Conservation (phyloP, 768 basidiomycete species). For the Pluteus cervinus region DNA sequence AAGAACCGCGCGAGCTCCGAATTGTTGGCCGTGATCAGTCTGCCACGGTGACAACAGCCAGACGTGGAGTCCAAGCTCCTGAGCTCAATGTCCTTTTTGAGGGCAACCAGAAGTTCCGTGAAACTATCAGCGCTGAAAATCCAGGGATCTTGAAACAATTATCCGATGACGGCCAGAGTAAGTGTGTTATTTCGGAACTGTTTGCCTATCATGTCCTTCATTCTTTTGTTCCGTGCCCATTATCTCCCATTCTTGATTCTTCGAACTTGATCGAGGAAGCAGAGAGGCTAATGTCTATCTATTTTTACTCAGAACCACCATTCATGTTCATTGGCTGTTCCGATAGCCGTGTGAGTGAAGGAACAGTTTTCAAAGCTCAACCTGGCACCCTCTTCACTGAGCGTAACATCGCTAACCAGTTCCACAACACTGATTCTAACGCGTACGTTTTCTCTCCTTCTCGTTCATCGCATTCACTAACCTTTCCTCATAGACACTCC, state of each 20-base stretch:
- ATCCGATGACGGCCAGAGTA: conserved; percentile 28
- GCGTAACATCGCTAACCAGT: conserved; percentile 36
- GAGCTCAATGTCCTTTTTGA: conserved; percentile 20
- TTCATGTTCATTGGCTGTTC: conserved; percentile 35
- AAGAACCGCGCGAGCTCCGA: too few relatives aligned
- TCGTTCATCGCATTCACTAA: neutral
- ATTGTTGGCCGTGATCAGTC: too few relatives aligned
- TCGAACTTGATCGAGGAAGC: too few relatives aligned
- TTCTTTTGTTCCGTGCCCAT: too few relatives aligned
- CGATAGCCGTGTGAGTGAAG: conserved; percentile 32
- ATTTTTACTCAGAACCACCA: conserved; percentile 20
- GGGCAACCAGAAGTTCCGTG: conserved; percentile 27
- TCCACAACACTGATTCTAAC: conserved; percentile 26
- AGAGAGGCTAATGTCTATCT: too few relatives aligned
- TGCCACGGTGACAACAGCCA: too few relatives aligned
- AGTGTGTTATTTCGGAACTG: conserved; percentile 1
- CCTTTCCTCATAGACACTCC: conserved; percentile 16
- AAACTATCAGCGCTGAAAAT: conserved; percentile 15
- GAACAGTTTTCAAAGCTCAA: conserved; percentile 30
- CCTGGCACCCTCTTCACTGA: conserved; percentile 33
- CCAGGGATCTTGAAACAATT: conserved; percentile 23
- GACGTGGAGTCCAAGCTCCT: too few relatives aligned
- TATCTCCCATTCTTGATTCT: too few relatives aligned
- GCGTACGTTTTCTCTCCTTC: conserved; percentile 17
- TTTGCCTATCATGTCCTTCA: neutral